These are phyloP conservation scores for Candida nemodendra DNA, from an alignment of 805 yeast species.

Conservation along the genomic window DNA sequence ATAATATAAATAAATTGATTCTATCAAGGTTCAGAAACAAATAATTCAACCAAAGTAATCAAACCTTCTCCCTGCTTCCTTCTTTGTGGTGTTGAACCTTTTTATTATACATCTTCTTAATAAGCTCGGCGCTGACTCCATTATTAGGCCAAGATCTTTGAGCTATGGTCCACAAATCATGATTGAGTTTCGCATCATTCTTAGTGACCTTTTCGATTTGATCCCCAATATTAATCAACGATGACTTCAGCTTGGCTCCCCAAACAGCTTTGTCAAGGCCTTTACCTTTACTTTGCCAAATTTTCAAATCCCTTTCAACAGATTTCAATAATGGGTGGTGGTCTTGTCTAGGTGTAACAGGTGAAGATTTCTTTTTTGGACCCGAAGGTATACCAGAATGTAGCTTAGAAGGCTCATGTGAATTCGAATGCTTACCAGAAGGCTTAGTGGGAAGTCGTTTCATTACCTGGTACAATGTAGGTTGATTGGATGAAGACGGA, in stretches of 20 bases:
- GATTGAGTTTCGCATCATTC: conserved; percentile 20
- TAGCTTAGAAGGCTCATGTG: conserved; percentile 4
- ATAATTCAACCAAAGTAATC: no score
- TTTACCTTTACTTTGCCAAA: conserved; percentile 33
- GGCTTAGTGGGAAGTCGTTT: conserved; percentile 17
- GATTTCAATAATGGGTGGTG: conserved; percentile 28
- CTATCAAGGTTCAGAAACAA: no score
- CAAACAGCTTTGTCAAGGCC: conserved; percentile 33
- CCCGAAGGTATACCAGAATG: not conserved
- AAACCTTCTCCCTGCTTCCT: not conserved
- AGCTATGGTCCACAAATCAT: conserved; percentile 32
- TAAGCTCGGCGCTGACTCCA: conserved; percentile 29
- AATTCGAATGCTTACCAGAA: conserved; percentile 2
- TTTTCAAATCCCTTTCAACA: conserved; percentile 29
- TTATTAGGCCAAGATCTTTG: conserved; percentile 35
- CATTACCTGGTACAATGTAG: conserved; percentile 22
- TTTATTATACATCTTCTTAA: conserved; percentile 33
- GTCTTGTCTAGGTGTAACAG: conserved; percentile 14
- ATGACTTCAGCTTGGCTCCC: conserved; percentile 29
- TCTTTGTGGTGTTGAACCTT: conserved; percentile 20
- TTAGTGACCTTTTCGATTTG: conserved; percentile 29
- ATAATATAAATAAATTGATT: no score
- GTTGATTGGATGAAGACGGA: conserved; percentile 13
- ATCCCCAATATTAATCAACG: conserved; percentile 31
- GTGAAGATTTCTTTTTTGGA: conserved; percentile 9